A percentile compares a stretch with the other conserved stretches of the same genome.
Evolutionary conservation across 2,329 filamentous ascomycete genomes (phyloP).

Genomic region (Berkeleyomyces basicola): DNA sequence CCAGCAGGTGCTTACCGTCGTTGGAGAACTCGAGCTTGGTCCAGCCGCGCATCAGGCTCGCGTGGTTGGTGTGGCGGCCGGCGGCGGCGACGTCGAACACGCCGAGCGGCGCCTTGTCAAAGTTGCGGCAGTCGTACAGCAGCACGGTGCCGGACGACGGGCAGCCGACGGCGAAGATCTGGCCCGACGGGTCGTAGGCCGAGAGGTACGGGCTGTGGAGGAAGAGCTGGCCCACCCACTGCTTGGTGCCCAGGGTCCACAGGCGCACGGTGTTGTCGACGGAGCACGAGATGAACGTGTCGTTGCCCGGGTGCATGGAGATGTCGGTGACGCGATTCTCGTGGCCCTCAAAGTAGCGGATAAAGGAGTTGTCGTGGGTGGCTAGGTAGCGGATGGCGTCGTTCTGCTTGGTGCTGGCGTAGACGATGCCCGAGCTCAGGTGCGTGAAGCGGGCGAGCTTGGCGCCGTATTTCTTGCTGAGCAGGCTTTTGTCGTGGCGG

Average conservation of each 20-base stretch:
- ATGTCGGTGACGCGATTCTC: slow-evolving; percentile 70
- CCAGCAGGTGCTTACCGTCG: slow-evolving; percentile 71
- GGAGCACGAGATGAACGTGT: slow-evolving; percentile 84
- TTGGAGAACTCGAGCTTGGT: slow-evolving; percentile 91
- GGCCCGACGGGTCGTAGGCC: slow-evolving; percentile 82
- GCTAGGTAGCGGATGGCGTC: slow-evolving; percentile 73
- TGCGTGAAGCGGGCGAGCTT: slow-evolving; percentile 92
- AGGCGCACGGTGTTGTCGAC: slow-evolving; percentile 81
- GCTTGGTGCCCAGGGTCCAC: slow-evolving; percentile 73
- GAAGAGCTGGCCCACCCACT: slow-evolving; percentile 64
- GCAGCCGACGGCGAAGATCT: slow-evolving; percentile 78
- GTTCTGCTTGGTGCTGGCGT: slow-evolving; percentile 90
- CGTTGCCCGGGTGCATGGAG: slow-evolving; percentile 66
- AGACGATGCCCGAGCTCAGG: slow-evolving; percentile 77
- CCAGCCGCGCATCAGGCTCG: slow-evolving; percentile 56
- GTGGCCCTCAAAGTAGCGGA: slow-evolving; percentile 91
- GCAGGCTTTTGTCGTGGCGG: slow-evolving; percentile 70
- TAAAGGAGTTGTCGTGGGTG: slow-evolving; percentile 90
- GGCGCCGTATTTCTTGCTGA: slow-evolving; percentile 93
- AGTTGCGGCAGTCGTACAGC: slow-evolving; percentile 87
- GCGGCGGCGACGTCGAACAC: slow-evolving; percentile 62
- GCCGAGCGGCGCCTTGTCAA: slow-evolving; percentile 77
- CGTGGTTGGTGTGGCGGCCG: slow-evolving; percentile 30
- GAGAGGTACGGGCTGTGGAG: slow-evolving; percentile 68
- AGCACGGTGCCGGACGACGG: slow-evolving; percentile 64